Evolutionary conservation across 257 asterid species (phyloP).

Genomic region (Solanum sparsipilum): DNA sequence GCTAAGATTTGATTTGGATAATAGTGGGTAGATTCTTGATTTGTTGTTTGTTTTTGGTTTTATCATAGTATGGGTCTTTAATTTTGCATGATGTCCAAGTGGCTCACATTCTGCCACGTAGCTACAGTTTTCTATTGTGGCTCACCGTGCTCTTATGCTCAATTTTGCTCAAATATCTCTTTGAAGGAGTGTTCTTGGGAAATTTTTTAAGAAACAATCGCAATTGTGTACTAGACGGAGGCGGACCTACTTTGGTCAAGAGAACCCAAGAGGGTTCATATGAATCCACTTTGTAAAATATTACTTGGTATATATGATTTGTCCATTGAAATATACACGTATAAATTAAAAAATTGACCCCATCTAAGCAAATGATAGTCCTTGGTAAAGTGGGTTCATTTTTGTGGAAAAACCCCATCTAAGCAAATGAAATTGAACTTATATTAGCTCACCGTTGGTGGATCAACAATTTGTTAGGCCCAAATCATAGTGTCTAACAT

Average conservation of each 20-base stretch:
- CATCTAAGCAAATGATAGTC: too few relatives aligned
- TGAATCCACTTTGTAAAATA: too few relatives aligned
- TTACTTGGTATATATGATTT: too few relatives aligned
- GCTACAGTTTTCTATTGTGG: not conserved
- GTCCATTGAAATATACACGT: too few relatives aligned
- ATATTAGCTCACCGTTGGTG: not conserved
- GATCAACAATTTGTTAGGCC: not conserved
- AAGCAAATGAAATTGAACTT: too few relatives aligned
- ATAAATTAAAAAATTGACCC: too few relatives aligned
- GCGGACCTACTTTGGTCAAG: too few relatives aligned
- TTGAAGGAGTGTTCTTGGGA: not conserved
- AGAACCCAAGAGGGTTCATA: too few relatives aligned
- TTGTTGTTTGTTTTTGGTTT: not conserved
- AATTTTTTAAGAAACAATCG: not conserved
- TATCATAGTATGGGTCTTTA: not conserved
- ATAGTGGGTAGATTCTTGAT: slow-evolving; percentile 20
- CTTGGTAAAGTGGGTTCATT: too few relatives aligned
- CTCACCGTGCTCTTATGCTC: not conserved
- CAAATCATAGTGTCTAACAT: not conserved
- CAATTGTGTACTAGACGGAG: not conserved
- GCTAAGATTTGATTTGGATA: slow-evolving; percentile 49
- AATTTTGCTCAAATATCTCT: not conserved
- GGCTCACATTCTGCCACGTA: slow-evolving; percentile 37
- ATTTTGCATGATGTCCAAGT: slow-evolving; percentile 9
- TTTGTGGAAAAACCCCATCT: too few relatives aligned